Evolutionary conservation across 345 rosid genomes (phyloP), one percentile per base, ranked within the genome.

Genomic region (Cardamine occulta): DNA sequence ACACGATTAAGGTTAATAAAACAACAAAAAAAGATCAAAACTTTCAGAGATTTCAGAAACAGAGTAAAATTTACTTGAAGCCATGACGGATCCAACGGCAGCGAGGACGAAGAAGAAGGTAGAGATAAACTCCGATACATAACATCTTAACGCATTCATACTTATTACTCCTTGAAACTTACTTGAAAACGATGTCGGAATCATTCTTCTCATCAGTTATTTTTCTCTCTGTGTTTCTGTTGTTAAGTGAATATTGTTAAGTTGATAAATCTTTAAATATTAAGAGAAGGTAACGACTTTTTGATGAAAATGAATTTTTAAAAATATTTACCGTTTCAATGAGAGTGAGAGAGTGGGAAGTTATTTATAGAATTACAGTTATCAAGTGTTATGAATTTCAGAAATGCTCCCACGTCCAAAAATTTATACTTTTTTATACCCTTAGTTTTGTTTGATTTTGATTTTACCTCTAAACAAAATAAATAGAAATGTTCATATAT

Each of bases 111-210:
- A 92, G 61, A 87, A 89, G 93, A 95, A 95, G 28, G 98, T 89
- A 35, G 98, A 90, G 81, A 92, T 88, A 69, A 92, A 90, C 90
- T 92, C 96, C 0, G 97, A 93, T 2, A 95, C 84, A 61, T 95
- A 92, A 2, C 91, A 82, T 73, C 93, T 78, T 26, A 90, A 77
- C 3, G 99, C 90, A 44, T 70, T 77, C 81, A 72, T 58, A 66
- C 49, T 78, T 48, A 78, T 9, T 8, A 31, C 49, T 78, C 81
- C 81, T 66, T 66, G 77, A 59, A 72, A 78, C 63, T 42, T 72
- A 44, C 58, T 66, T 51, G 81, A 72, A 10, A 78, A 60, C 9
- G 84, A 70, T 23, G 81, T 32, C 0, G 89, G 81, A 49, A 88
- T 85, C 98, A 94, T 94, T 66, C 58, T 72, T 72, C 49, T 66